Evolutionary conservation across 805 yeast genomes (phyloP), one percentile per base, ranked within the genome.

Genomic region (Nakazawaea anatomiae): DNA sequence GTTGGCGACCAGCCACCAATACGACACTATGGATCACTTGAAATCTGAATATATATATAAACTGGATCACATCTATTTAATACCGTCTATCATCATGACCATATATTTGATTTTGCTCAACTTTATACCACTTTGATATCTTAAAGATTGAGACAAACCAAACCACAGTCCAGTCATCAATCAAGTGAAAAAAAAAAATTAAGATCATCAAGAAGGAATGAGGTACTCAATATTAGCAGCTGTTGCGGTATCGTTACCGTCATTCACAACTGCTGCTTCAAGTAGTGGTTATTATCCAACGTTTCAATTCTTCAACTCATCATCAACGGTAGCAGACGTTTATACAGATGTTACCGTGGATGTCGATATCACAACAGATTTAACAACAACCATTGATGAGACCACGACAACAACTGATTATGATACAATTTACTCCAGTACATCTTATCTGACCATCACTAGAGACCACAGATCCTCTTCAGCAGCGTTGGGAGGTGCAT

Each of bases 391-490:
- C 18, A 14, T 46, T n/a, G 52, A 50, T 40, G 36, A 39, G 8
- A 50, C 52, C 28, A 34, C 41, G 2, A 50, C 52, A 2, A 38
- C 39, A n/a, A 50, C 52, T 27, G 52, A 50, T 36, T 42, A 18
- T 6, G 44, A 39, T 30, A 45, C 48, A 25, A 32, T 42, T 29
- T 50, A 50, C 39, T 50, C 49, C 28, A 45, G 49, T 27, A 45
- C 52, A 32, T 41, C 44, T 7, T 50, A 45, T 36, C 12, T 29
- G 36, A 50, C 52, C 1, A 27, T 50, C 10, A 46, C 46, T 6
- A 42, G 46, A 41, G 48, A 46, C 14, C 49, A 50, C 29, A 50
- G 52, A 42, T 18, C 47, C 4, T 36, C 47, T 18, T 29, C 47
- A 9, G 9, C 50, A 32, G 30, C 39, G 4, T 28, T 38, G 7